These are phyloP conservation scores for Coprinopsis strossmayeri DNA, from an alignment of 768 basidiomycete species.

Conservation along the genomic window DNA sequence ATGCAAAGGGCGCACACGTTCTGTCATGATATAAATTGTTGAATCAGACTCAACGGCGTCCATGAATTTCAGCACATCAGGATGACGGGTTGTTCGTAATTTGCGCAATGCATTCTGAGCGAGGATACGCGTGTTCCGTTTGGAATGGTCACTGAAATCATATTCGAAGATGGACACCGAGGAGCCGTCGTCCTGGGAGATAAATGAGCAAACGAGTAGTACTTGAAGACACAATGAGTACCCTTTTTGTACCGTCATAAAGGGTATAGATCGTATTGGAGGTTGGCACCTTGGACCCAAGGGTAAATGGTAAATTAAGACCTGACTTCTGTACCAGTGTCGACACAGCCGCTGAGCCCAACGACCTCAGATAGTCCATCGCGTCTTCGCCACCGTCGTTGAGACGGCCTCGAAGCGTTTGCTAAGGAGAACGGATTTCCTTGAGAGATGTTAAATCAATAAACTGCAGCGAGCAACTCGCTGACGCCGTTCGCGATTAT, in stretches of 20 bases:
- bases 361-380: conserved; percentile 80
- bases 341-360: conserved; percentile 84
- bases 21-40: conserved; percentile 88
- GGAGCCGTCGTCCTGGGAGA: conserved; percentile 75
- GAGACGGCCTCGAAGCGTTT: neutral
- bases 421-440: neutral
- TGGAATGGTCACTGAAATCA: conserved; percentile 58
- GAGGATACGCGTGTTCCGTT: conserved; percentile 58
- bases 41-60: conserved; percentile 89
- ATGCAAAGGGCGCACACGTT: conserved; percentile 77
- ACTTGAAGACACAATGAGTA: conserved; percentile 24
- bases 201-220: conserved; percentile 9
- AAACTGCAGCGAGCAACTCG: too few species aligned
- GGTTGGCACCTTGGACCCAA: conserved; percentile 66
- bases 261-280: conserved; percentile 77
- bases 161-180: conserved; percentile 90
- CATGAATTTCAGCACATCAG: conserved; percentile 93
- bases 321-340: conserved; percentile 92
- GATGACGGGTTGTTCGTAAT: conserved; percentile 86
- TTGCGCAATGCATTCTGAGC: conserved; percentile 90
- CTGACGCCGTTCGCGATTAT: neutral
- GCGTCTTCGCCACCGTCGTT: conserved; percentile 3
- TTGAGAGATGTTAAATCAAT: neutral
- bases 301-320: conserved; percentile 79
- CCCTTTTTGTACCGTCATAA: conserved; percentile 85